A percentile compares a stretch with the other conserved stretches of the same genome.
These are phyloP conservation scores for Erysimum cheiranthoides DNA, from an alignment of 345 rosid species.

Conservation along the genomic window DNA sequence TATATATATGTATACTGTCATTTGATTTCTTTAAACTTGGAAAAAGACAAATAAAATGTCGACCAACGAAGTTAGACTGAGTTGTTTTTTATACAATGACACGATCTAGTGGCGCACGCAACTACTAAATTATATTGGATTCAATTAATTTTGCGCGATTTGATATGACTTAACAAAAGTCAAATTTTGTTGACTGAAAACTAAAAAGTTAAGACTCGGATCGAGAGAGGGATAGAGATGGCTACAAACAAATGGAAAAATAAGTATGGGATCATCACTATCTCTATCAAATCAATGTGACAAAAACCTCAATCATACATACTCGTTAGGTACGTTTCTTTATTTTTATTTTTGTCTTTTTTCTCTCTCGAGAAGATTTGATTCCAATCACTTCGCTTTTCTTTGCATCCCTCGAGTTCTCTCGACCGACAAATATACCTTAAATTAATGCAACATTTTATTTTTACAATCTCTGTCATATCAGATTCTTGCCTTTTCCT, in stretches of 20 bases:
- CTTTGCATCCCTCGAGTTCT: slow-evolving; percentile 13
- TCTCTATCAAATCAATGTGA: slow-evolving; percentile 41
- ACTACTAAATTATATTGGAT: slow-evolving; percentile 2
- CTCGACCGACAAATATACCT: slow-evolving; percentile 39
- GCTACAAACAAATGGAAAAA: slow-evolving; percentile 26
- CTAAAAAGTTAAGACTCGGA: slow-evolving; percentile 31
- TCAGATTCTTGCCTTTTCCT: slow-evolving; percentile 9
- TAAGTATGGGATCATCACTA: slow-evolving; percentile 35
- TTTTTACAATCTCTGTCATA: slow-evolving; percentile 37
- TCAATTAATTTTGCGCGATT: slow-evolving; percentile 21
- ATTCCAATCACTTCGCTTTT: slow-evolving; percentile 32
- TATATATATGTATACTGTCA: not conserved
- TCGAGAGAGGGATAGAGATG: slow-evolving; percentile 32
- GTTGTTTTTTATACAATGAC: not conserved
- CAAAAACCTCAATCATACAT: slow-evolving; percentile 38
- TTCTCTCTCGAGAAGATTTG: slow-evolving; percentile 12
- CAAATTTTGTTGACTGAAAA: slow-evolving; percentile 38
- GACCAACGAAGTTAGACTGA: slow-evolving; percentile 19
- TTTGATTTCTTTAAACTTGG: not conserved
- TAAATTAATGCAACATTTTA: slow-evolving; percentile 28
- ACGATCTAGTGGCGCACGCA: slow-evolving; percentile 31
- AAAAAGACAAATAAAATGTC: slow-evolving; percentile 16
- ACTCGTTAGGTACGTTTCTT: slow-evolving; percentile 39
- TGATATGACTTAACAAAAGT: slow-evolving; percentile 37
- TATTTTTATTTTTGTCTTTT: not conserved